These are phyloP conservation scores for Plasmodium gonderi DNA, from an alignment of 169 alveolate genomes.

Conservation along the genomic window DNA sequence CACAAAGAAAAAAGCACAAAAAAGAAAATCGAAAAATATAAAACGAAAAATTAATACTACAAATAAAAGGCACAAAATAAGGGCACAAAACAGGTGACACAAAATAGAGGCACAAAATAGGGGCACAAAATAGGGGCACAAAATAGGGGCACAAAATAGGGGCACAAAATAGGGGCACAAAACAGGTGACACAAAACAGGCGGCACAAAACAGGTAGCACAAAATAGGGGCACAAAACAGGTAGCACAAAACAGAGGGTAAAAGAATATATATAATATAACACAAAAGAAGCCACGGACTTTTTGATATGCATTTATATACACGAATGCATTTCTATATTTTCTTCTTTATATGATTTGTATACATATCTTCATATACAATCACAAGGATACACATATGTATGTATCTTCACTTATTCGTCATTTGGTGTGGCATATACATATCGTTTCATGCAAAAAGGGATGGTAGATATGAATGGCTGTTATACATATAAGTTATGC, in stretches of 20 bases:
- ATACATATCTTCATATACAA: neutral
- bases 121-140: neutral
- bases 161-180: neutral
- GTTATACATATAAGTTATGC: neutral
- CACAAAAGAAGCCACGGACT: neutral
- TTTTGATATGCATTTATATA: neutral
- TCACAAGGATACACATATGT: constrained; percentile 4
- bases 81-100: neutral
- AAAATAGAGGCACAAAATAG: neutral
- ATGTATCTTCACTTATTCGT: constrained; percentile 1
- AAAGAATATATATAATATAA: no score
- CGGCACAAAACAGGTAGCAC: neutral
- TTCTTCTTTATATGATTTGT: neutral
- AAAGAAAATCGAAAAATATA: neutral
- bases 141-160: neutral
- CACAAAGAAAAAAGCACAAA: neutral
- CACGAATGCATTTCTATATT: neutral
- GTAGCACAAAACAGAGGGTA: neutral
- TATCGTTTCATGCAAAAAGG: neutral
- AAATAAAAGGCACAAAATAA: neutral
- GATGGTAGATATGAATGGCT: neutral
- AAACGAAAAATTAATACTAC: neutral
- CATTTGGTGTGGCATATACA: neutral
- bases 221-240: neutral
- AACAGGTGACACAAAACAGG: neutral